phyloP scores from a whole-genome alignment of 2,329 filamentous ascomycete species.

The Thermochaetoides dissita region DNA sequence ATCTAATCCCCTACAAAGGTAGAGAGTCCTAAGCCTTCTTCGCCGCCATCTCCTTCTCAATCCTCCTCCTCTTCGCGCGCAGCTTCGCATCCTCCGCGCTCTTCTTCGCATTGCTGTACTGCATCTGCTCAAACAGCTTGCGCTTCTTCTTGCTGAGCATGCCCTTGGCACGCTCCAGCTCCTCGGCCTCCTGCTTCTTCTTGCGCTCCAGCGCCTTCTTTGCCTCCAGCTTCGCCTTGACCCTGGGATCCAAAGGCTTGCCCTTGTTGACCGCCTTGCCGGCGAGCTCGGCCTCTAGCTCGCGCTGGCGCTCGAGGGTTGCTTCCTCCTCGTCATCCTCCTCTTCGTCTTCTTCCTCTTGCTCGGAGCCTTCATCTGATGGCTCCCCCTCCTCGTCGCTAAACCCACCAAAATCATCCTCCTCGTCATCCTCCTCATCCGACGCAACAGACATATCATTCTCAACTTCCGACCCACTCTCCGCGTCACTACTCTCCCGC shows the following conservation, averaged over 20 bases:
- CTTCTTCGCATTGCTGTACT: conserved; percentile 87
- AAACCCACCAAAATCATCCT: conserved; percentile 28
- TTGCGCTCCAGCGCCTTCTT: conserved; percentile 57
- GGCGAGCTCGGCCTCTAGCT: conserved; percentile 82
- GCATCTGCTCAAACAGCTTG: conserved; percentile 95
- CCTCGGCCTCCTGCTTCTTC: conserved; percentile 65
- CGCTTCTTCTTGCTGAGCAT: conserved; percentile 98
- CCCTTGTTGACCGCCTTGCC: conserved; percentile 45
- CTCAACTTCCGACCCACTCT: conserved; percentile 20
- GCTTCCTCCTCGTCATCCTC: conserved; percentile 32
- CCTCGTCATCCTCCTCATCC: conserved; percentile 33
- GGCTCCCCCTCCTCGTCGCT: conserved; percentile 26
- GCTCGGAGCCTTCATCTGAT: conserved; percentile 31
- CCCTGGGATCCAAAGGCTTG: conserved; percentile 37
- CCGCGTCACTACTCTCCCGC: conserved; percentile 30
- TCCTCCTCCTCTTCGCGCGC: conserved; percentile 75
- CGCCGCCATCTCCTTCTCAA: conserved; percentile 53
- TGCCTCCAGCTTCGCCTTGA: conserved; percentile 54
- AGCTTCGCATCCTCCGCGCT: conserved; percentile 80
- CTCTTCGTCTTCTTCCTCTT: conserved; percentile 32
- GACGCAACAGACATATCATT: conserved; percentile 28
- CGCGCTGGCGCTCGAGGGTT: conserved; percentile 63
- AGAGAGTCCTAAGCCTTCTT: conserved; percentile 8
- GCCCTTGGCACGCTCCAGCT: conserved; percentile 84
- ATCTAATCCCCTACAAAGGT: conserved; percentile 1